Evolutionary conservation across 2,329 filamentous ascomycete species (phyloP).

Genomic region (Neocatenulostroma microsporum): DNA sequence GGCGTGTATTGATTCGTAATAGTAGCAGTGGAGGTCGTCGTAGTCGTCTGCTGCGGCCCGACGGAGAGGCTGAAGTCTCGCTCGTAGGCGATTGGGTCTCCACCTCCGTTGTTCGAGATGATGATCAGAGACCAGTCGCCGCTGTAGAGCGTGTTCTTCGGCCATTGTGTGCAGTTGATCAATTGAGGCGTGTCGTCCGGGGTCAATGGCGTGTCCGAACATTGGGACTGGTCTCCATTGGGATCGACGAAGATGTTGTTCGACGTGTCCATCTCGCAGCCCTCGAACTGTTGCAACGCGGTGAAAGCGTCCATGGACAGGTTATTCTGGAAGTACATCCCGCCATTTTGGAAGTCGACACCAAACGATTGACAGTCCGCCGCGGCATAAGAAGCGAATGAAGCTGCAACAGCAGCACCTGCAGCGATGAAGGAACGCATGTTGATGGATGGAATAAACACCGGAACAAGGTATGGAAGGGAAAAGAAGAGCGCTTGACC

Average conservation of each 20-base stretch:
- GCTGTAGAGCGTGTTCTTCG: slow-evolving; percentile 36
- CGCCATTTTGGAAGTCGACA: slow-evolving; percentile 37
- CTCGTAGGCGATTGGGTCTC: slow-evolving; percentile 39
- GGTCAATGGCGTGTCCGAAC: slow-evolving; percentile 33
- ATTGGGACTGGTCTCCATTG: slow-evolving; percentile 34
- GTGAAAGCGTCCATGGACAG: slow-evolving; percentile 36
- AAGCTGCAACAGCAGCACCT: too few species aligned
- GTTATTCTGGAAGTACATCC: slow-evolving; percentile 40
- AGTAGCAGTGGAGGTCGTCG: slow-evolving; percentile 20
- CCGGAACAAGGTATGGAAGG: too few species aligned
- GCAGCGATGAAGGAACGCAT: too few species aligned
- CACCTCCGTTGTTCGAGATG: slow-evolving; percentile 37
- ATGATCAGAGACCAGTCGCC: slow-evolving; percentile 39
- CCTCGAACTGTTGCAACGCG: slow-evolving; percentile 37
- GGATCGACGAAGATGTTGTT: slow-evolving; percentile 39
- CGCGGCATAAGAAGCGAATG: too few species aligned
- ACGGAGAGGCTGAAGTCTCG: slow-evolving; percentile 35
- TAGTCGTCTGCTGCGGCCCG: slow-evolving; percentile 29
- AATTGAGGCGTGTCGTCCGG: slow-evolving; percentile 33
- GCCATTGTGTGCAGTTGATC: slow-evolving; percentile 29
- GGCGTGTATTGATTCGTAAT: slow-evolving; percentile 15
- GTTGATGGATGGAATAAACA: too few species aligned
- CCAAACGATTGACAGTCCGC: slow-evolving; percentile 26
- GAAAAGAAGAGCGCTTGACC: too few species aligned
- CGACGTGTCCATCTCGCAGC: slow-evolving; percentile 35